Evolutionary conservation across 129 eudicot genomes (phyloP), one percentile per base, ranked within the genome.

Genomic region (Rutidosis leptorrhynchoides): DNA sequence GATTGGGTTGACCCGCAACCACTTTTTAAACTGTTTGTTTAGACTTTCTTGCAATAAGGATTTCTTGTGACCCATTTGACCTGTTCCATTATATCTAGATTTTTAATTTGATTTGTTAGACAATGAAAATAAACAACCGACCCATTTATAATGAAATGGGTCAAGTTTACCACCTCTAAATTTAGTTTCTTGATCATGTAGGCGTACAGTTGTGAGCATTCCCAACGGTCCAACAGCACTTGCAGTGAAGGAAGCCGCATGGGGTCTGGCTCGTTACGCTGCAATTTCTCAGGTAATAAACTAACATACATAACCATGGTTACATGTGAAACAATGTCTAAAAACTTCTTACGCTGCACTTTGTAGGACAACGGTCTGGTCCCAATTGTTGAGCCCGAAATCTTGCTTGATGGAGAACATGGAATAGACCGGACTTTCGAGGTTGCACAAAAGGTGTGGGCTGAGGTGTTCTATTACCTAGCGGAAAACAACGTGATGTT

Each of bases 171-270:
- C 27, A 65, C 43, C 58, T 2, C 60, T 49, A 66, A 46, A 67
- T 22, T 43, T n/a, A 65, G 33, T 43, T 51, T 60, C 16, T 65
- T 67, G 55, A 76, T 65, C 19, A 40, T 64, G 27, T 68, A 84
- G 96, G 96, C 91, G 96, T 48, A 82, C 96, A 0, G 96, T 88
- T 63, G 96, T 88, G 83, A 84, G 91, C 88, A 84, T 88, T 62
- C 91, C 96, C 56, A 88, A 88, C n/a, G 96, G 96, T 23, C 96
- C 96, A 7, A 72, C 92, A 61, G 96, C 85, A 19, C 91, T 88
- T 62, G 96, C 96, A 2, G 96, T 88, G 67, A 88, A 88, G 83
- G 96, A 88, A 80, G 96, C 96, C 15, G 96, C 96, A 24, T 88
- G 96, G 96, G 96, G 92, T 72, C 79, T 88, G 33, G 96, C 96